Evolutionary conservation across 2,329 filamentous ascomycete species (phyloP).

Genomic region (Fonsecaea nubica): DNA sequence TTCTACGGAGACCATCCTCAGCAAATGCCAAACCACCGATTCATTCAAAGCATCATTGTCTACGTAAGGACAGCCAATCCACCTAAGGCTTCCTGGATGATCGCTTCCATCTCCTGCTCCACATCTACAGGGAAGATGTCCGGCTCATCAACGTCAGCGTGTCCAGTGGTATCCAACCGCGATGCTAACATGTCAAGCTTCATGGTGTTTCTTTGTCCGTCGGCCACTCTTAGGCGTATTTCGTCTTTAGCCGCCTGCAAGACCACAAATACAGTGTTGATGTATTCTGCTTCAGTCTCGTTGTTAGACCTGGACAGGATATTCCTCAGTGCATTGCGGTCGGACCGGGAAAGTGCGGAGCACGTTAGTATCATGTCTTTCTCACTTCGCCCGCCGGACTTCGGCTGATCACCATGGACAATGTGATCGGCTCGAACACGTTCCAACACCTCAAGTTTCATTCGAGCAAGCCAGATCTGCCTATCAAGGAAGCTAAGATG

Average conservation of each 20-base stretch:
- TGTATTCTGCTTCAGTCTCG: background rate
- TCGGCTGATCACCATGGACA: conserved; percentile 15
- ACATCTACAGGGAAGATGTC: conserved; percentile 39
- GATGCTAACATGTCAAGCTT: conserved; percentile 61
- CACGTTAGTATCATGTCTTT: conserved; percentile 2
- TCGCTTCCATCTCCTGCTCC: background rate
- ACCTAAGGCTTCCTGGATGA: background rate
- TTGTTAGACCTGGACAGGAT: background rate
- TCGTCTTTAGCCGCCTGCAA: conserved; percentile 48
- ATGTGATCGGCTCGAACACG: conserved; percentile 37
- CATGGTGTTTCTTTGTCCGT: conserved; percentile 60
- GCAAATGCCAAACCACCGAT: background rate
- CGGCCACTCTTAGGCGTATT: conserved; percentile 54
- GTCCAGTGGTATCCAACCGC: conserved; percentile 58
- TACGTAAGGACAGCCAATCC: background rate
- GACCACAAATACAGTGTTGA: conserved; percentile 3
- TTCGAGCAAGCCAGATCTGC: conserved; percentile 3
- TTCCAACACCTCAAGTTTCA: conserved; percentile 7
- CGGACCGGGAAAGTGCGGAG: conserved; percentile 1
- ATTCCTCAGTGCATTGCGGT: conserved; percentile 1
- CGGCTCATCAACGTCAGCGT: conserved; percentile 51
- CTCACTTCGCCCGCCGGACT: background rate
- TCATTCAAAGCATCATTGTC: background rate
- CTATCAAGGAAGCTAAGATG: conserved; percentile 3
- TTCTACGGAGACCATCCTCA: background rate